phyloP scores from a whole-genome alignment of 306 rosid genomes.

The Cucurbita moschata region DNA sequence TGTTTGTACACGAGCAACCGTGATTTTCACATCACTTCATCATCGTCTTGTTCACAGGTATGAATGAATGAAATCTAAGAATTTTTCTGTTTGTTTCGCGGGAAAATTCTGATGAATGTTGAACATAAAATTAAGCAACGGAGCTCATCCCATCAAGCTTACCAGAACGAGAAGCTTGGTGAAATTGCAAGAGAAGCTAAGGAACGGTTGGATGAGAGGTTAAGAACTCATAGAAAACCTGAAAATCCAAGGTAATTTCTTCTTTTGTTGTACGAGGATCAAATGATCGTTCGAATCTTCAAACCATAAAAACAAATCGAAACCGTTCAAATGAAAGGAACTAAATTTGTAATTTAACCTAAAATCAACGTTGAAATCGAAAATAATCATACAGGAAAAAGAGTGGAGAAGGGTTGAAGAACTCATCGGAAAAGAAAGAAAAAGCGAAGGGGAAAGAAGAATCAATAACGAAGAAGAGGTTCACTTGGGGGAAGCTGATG shows the following conservation, averaged over 20 bases:
- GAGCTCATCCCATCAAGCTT: slow-evolving; percentile 14
- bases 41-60: slow-evolving; percentile 20
- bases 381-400: background rate
- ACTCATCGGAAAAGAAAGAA: background rate
- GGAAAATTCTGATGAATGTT: background rate
- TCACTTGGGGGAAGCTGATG: slow-evolving; percentile 48
- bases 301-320: background rate
- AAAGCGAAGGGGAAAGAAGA: slow-evolving; percentile 22
- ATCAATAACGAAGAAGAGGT: slow-evolving; percentile 30
- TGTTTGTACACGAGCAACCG: slow-evolving; percentile 46
- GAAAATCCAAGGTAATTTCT: slow-evolving; percentile 10
- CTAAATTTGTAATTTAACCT: background rate
- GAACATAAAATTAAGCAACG: slow-evolving; percentile 15
- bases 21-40: slow-evolving; percentile 19
- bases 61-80: background rate
- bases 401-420: background rate
- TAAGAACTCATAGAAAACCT: slow-evolving; percentile 25
- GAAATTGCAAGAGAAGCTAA: slow-evolving; percentile 62
- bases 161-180: slow-evolving; percentile 41
- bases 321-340: background rate
- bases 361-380: background rate
- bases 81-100: background rate
- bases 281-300: background rate
- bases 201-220: slow-evolving; percentile 55
- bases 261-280: too few relatives aligned